A percentile compares a stretch with the other conserved stretches of the same genome.
phyloP scores from a whole-genome alignment of 2,329 filamentous ascomycete genomes.

The Xylariaceae sp. region DNA sequence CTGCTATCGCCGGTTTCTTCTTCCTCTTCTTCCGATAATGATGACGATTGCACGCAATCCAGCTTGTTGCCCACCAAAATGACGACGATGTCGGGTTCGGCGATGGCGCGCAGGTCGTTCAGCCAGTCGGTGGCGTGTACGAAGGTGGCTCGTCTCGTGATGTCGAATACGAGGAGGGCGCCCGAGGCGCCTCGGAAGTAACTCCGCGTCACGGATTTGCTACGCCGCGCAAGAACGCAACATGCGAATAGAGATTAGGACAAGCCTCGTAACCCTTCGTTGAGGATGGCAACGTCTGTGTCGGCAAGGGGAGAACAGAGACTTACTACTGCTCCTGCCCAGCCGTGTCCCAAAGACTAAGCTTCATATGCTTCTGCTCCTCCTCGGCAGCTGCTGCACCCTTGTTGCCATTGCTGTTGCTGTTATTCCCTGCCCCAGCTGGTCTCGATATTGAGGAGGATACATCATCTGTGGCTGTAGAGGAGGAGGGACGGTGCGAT shows the following conservation, averaged over 20 bases:
- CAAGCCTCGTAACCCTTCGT: too few relatives aligned
- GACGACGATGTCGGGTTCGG: conserved; percentile 91
- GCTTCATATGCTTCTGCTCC: conserved; percentile 78
- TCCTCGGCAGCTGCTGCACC: conserved; percentile 9
- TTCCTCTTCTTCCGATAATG: too few relatives aligned
- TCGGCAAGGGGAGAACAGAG: neutral
- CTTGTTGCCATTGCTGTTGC: too few relatives aligned
- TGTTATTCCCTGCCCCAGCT: neutral
- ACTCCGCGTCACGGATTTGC: conserved; percentile 84
- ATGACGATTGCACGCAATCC: conserved; percentile 63
- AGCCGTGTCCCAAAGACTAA: conserved; percentile 91
- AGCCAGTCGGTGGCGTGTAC: conserved; percentile 88
- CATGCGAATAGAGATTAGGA: too few relatives aligned
- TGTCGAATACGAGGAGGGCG: conserved; percentile 86
- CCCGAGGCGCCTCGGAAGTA: conserved; percentile 78
- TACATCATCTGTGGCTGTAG: conserved; percentile 15
- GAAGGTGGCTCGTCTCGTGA: conserved; percentile 80
- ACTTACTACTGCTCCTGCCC: conserved; percentile 81
- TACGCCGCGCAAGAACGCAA: conserved; percentile 2
- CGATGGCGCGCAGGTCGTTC: conserved; percentile 87
- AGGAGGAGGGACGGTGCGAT: conserved; percentile 17
- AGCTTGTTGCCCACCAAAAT: conserved; percentile 94
- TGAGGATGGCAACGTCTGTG: too few relatives aligned
- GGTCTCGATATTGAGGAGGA: conserved; percentile 6
- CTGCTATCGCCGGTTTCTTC: conserved; percentile 11